Base-by-base conservation (phyloP, 352 stramenopile genomes). In the Globisporangium okanoganense region DNA sequence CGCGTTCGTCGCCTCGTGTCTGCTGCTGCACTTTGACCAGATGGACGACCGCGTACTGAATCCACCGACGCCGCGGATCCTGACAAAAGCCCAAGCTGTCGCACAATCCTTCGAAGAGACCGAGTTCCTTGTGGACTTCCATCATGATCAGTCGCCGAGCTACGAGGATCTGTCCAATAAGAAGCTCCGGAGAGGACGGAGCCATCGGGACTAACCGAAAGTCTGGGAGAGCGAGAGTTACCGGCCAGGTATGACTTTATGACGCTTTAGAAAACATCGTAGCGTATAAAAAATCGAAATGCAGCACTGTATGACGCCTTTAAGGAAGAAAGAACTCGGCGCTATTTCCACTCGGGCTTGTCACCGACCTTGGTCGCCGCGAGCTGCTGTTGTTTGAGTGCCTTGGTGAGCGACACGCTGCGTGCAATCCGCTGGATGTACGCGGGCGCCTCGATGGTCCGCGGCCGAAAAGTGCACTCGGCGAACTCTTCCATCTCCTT, bases 391-490 rank as follows among this genome's bases (percentile, higher is more conserved):
- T 84, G 71, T 50, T 82, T 73, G 14, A 91, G 59, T 9, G 78
- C 75, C 44, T 92, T 94, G 2, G 79, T 87, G 10, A 93, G 61
- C 24, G 78, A 80, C 24, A 93, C 78, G 43, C 80, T 92, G 22
- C 82, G 71, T 6, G 85, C 85, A n/a, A 94, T 95, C 35, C 82
- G 82, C 47, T 93, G 77, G 25, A 94, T 82, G 56, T 93, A 95
- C n/a, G 73, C 76, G 13, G 86, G 86, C 1, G 83, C 84, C 48
- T 94, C 76, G 50, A 93, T 95, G 44, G 82, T 95, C 14, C 79
- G 76, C 9, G 85, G 85, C 47, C 92, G 90, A 68, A 94, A 95
- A 0, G 86, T 93, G 66, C 86, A 94, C 61, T 94, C 82, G 25
- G 80, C 74, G 50, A 95, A 92, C 61, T 95, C 80, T 22, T 87